Conservation (phyloP, 495 filamentous ascomycete genomes). For the Aspergillus wentii region DNA sequence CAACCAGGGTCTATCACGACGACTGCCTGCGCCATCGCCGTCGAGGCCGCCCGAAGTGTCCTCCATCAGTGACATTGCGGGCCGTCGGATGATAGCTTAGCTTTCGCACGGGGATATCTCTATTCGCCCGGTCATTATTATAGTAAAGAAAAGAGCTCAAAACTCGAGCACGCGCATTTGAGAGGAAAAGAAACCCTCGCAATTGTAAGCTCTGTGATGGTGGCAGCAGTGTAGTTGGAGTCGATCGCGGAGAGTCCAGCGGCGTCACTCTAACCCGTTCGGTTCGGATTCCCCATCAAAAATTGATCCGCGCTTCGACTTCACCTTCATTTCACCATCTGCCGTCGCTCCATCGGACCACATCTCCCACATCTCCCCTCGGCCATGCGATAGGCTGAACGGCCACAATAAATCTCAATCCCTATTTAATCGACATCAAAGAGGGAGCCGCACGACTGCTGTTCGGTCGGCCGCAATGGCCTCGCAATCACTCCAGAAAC, state of each 20-base stretch:
- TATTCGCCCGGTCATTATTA: constrained; percentile 13
- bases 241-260: too few species aligned
- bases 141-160: not conserved
- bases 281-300: constrained; percentile 14
- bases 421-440: too few species aligned
- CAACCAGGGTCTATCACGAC: constrained; percentile 45
- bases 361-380: constrained; percentile 3
- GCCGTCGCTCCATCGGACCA: not conserved
- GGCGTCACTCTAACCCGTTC: too few species aligned
- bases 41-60: constrained; percentile 9
- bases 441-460: too few species aligned
- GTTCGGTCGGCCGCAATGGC: constrained; percentile 37
- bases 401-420: too few species aligned
- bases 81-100: constrained; percentile 9
- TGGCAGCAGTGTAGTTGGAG: too few species aligned
- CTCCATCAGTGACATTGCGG: constrained; percentile 14
- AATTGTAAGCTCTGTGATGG: too few species aligned
- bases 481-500: constrained; percentile 25
- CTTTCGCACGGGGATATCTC: constrained; percentile 2
- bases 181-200: too few species aligned
- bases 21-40: constrained; percentile 16
- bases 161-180: too few species aligned
- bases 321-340: constrained; percentile 1
- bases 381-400: too few species aligned
- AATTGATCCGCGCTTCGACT: constrained; percentile 26